Evolutionary conservation across 2,329 filamentous ascomycete genomes (phyloP).

Genomic region (Fusarium hostae): DNA sequence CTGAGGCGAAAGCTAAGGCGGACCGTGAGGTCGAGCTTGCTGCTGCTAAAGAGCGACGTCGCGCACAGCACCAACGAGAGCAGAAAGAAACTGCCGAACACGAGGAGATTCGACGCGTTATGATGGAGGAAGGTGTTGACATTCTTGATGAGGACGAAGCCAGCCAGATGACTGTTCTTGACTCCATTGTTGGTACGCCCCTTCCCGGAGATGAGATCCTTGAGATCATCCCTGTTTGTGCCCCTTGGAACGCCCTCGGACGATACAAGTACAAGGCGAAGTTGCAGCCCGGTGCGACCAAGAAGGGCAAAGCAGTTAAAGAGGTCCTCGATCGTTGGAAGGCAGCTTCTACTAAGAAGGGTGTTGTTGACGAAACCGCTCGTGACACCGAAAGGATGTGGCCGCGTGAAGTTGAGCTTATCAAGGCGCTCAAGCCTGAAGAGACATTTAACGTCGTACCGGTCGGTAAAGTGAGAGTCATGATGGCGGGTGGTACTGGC

Average conservation of each 20-base stretch:
- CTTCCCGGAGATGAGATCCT: conserved; percentile 85
- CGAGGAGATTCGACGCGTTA: conserved; percentile 73
- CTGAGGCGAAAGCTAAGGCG: conserved; percentile 74
- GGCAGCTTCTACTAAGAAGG: conserved; percentile 67
- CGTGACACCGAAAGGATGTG: conserved; percentile 80
- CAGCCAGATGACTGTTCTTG: conserved; percentile 66
- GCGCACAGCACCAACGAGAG: conserved; percentile 81
- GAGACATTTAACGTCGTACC: conserved; percentile 85
- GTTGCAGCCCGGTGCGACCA: conserved; percentile 86
- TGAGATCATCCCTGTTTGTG: conserved; percentile 72
- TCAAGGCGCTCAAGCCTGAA: conserved; percentile 82
- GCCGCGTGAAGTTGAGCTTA: conserved; percentile 85
- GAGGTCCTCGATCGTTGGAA: conserved; percentile 90
- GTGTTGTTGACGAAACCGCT: conserved; percentile 69
- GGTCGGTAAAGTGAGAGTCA: conserved; percentile 81
- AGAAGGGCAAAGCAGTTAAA: conserved; percentile 94
- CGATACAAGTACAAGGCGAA: conserved; percentile 95
- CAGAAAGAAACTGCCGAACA: conserved; percentile 81
- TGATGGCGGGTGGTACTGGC: conserved; percentile 66
- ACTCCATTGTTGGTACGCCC: conserved; percentile 80
- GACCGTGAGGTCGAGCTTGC: conserved; percentile 75
- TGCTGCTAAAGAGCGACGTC: conserved; percentile 78
- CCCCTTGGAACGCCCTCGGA: conserved; percentile 70
- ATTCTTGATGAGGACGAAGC: conserved; percentile 69
- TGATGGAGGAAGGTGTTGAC: conserved; percentile 69